Base-by-base conservation (phyloP, 768 basidiomycete genomes). In the Russula brevipes region DNA sequence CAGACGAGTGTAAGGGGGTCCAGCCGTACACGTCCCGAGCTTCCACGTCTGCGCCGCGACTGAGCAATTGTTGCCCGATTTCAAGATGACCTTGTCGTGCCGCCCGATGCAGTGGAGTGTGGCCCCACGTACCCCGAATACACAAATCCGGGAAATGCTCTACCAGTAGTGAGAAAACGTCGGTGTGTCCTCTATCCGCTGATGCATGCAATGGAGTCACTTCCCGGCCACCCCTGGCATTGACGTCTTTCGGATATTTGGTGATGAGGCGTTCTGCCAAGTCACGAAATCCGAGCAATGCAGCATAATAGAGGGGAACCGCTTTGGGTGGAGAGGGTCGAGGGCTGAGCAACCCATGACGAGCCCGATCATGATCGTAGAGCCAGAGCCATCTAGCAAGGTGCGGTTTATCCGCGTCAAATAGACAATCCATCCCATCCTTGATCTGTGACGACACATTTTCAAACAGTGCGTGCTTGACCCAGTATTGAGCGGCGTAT, bases 401-500 rank as follows among this genome's bases (percentile, higher is more conserved):
- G 8, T 41, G 24, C 42, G 7, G 39, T 16, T 39, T 17, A 24
- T 54, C 39, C 39, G 30, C 38, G n/a, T 41, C 54, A 17, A 54
- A 54, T 24, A 54, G 54, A 17, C 30, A 4, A 30, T 54, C 39
- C 54, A 41, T 54, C 54, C 14, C 39, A 10, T 54, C 39, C 14
- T 30, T 8, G 16, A 54, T 41, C 14, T 17, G 16, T 14, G 54
- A 42, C 8, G 54, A 30, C 39, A 41, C 39, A 24, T 54, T 31
- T 39, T 16, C 39, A 16, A 54, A 54, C 33, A 11, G 54, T 7
- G 39, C 54, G 39, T 54, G 54, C 39, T 41, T 42, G 39, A 42
- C 54, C 54, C 54, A 54, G 24, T 54, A 41, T 30, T 54, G 39
- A 31, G 54, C 54, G 2, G 54, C 39, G 24, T 54, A 54, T 41